Evolutionary conservation across 371 early-diverging fungal species (phyloP), one percentile per base, ranked within the genome.

Genomic region (Zychaea mexicana): DNA sequence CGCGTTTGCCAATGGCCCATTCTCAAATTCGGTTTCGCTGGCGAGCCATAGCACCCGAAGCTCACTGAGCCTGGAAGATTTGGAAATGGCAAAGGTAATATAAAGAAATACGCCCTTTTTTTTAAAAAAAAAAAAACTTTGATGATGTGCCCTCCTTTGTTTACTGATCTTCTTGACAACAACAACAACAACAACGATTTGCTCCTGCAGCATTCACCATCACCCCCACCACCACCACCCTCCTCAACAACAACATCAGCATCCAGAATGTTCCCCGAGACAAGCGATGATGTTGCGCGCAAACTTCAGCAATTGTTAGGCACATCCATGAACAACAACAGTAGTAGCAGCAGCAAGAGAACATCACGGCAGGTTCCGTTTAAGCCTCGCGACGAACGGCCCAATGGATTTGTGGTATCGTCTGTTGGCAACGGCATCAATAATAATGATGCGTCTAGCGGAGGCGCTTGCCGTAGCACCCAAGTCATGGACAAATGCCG

Each of bases 31-130:
- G 49, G 22, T 61, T 5, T 69, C 73, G 6, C 55, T 65, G 22
- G 53, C 68, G 3, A 73, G 69, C 19, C 66, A 69, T 9, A 73
- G 74, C 31, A 67, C 74, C 1, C 70, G 74, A 12, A 73, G 74
- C 53, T 69, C 74, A 2, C 15, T 67, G 3, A 73, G 74, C 27
- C 45, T 69, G 33, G 74, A 73, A 28, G 74, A 73, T 22, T 33
- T 70, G 36, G 74, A 73, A 28, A 54, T 58, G 10, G 27, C 32
- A 13, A 73, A 64, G 64, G 73, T 69, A 67, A 3, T 21, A 42
- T 17, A 21, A 8, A n/a, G 3, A 17, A 1, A 62, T 28, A 45
- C n/a, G n/a, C n/a, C 4, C n/a, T 1, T 42, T 12, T 42, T 12
- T 42, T 6, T 27, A 45, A 46, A 47, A 47, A 33, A 30, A 49